Evolutionary conservation across 208 protist species (phyloP), one percentile per base, ranked within the genome.

Genomic region (Sergeia podlipaevii): DNA sequence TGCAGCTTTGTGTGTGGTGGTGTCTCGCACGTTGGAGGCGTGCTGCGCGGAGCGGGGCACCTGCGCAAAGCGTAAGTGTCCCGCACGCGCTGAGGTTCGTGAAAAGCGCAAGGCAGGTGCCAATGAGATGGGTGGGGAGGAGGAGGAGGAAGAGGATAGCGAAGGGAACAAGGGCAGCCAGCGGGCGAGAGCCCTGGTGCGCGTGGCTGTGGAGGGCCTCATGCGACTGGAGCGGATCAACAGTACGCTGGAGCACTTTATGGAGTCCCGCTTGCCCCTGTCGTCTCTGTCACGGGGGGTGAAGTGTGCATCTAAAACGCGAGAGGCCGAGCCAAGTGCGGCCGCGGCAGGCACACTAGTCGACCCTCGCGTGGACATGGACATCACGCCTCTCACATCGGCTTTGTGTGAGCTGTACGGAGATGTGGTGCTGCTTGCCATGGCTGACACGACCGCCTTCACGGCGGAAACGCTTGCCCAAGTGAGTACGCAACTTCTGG

Each of bases 181-280:
- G 37, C 23, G 21, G 37, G 20, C 50, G 59, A 7, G n/a, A 54
- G 74, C 85, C 34, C 61, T 89, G 5, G 64, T 90, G 47, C 80
- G 87, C 59, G 74, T 89, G 3, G 74, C 82, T 1, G 77, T 89
- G 34, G 82, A 93, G 47, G 82, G 86, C 2, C 53, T 93, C 0
- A 49, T 90, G 58, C 66, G 70, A 5, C 65, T 93, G 21, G 86
- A 93, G 68, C 74, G 89, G 48, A 57, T 84, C 33, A 79, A 59
- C 58, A 37, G n/a, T n/a, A n/a, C n/a, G n/a, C n/a, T n/a, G n/a
- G n/a, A n/a, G n/a, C n/a, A n/a, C n/a, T 38, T 15, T 38, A 10
- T 10, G 11, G 34, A 10, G 34, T n/a, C 34, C 11, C 34, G 34
- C 15, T 38, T 15, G 10, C 11, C n/a, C n/a, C n/a, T n/a, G n/a